Evolutionary conservation across 192 early-diverging fungal genomes (phyloP), one percentile per base, ranked within the genome.

Genomic region (Coemansia sp.): DNA sequence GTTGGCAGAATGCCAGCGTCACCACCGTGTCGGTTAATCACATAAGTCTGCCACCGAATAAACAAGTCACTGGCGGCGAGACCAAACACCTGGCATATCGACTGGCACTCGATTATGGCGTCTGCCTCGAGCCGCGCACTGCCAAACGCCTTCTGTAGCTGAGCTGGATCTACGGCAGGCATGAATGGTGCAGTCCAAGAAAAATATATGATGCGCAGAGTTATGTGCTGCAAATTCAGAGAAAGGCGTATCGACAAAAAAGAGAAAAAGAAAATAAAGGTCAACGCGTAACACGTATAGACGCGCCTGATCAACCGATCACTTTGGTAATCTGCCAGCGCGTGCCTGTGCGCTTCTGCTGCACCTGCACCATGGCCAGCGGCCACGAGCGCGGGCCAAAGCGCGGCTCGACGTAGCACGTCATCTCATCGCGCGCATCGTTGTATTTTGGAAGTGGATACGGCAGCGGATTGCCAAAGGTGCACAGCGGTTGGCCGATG

Each of bases 381-480:
- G 82, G 85, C 89, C 89, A 91, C 35, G 84, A 79, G 56, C 86
- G 85, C 15, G 88, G 89, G 2, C 89, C 89, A 69, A 89, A 91
- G 53, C 80, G 84, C 19, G 88, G 87, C 49, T 82, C 76, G n/a
- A 89, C 87, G 62, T 85, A 81, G 52, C 81, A 83, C 3, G 70
- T 64, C 67, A 83, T 87, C 19, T 72, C 73, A 50, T 79, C 76
- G 49, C 76, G 83, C 48, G 82, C 79, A 41, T 87, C 86, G 62
- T 85, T 85, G 74, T 89, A 95, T 64, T 85, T 84, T 25, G 91
- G 90, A 51, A 83, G 67, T 3, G 94, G 94, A 54, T 90, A 86
- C 14, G 92, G 87, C 39, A 92, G 68, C 35, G 94, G 83, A 63
- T 90, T 91, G 23, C 89, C 86, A 59, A 82, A 86, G 14, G 85